Percentiles rank a stretch among this genome's conserved stretches.
Conservation (phyloP, 2,329 filamentous ascomycete genomes). For the Verticillium tricorpus region DNA sequence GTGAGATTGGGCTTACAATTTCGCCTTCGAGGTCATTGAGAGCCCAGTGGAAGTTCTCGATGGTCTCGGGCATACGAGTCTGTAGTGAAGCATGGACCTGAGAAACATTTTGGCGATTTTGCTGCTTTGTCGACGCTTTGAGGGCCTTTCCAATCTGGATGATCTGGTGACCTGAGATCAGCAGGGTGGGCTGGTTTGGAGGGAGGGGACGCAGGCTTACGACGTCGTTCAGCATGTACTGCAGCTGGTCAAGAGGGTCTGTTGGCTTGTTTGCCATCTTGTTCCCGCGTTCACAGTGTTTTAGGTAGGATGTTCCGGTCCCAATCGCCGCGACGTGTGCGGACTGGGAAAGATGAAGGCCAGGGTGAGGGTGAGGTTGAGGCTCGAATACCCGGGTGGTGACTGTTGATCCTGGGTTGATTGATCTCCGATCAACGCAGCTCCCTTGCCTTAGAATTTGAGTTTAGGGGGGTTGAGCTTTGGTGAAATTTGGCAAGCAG, state of each 20-base stretch:
- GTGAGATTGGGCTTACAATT: conserved; percentile 35
- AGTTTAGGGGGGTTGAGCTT: no score
- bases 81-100: conserved; percentile 27
- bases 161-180: conserved; percentile 34
- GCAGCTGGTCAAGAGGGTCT: conserved; percentile 42
- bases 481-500: no score
- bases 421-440: not conserved
- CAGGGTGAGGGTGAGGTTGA: not conserved
- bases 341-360: not conserved
- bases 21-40: conserved; percentile 54
- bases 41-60: conserved; percentile 44
- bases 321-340: not conserved
- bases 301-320: not conserved
- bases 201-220: conserved; percentile 30
- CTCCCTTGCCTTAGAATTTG: not conserved
- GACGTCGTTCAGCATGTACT: conserved; percentile 50
- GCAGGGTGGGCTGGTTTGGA: not conserved
- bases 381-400: not conserved
- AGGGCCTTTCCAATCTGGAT: conserved; percentile 56
- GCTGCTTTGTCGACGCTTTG: conserved; percentile 40
- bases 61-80: conserved; percentile 40
- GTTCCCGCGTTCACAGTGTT: not conserved
- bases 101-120: conserved; percentile 30
- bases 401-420: not conserved
- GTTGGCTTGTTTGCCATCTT: conserved; percentile 28